Conservation (phyloP, 2,329 filamentous ascomycete genomes). For the Ampelomyces quisqualis region DNA sequence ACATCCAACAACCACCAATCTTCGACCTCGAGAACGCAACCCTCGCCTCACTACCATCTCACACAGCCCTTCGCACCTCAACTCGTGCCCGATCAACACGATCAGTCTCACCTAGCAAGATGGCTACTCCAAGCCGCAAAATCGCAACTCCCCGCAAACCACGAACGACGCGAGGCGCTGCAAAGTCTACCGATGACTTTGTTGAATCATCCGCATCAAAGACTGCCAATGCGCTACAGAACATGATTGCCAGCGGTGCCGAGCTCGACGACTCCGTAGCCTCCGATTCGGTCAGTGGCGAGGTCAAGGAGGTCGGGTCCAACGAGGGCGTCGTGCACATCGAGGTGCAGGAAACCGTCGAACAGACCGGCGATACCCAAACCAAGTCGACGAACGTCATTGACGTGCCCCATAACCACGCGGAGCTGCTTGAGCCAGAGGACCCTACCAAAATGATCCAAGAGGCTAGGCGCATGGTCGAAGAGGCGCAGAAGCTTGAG, state of each 20-base stretch:
- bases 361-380: conserved; percentile 61
- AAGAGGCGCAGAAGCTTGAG: conserved; percentile 62
- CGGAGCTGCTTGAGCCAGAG: conserved; percentile 70
- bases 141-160: conserved; percentile 57
- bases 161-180: conserved; percentile 48
- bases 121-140: conserved; percentile 49
- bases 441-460: conserved; percentile 82
- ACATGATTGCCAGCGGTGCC: conserved; percentile 35
- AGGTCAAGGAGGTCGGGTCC: conserved; percentile 28
- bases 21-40: conserved; percentile 60
- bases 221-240: conserved; percentile 47
- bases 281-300: conserved; percentile 52
- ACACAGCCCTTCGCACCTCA: conserved; percentile 36
- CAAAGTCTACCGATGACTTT: conserved; percentile 33
- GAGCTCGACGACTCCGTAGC: conserved; percentile 26
- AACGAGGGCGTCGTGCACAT: conserved; percentile 61
- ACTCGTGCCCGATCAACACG: conserved; percentile 57
- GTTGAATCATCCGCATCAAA: conserved; percentile 52
- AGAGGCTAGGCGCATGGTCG: conserved; percentile 85
- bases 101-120: conserved; percentile 60
- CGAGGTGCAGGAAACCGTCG: conserved; percentile 66
- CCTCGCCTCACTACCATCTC: conserved; percentile 34
- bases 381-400: conserved; percentile 72
- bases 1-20: conserved; percentile 77
- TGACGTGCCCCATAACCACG: conserved; percentile 67